phyloP scores from a whole-genome alignment of 2,329 filamentous ascomycete species.

The Penicillium nordicum region DNA sequence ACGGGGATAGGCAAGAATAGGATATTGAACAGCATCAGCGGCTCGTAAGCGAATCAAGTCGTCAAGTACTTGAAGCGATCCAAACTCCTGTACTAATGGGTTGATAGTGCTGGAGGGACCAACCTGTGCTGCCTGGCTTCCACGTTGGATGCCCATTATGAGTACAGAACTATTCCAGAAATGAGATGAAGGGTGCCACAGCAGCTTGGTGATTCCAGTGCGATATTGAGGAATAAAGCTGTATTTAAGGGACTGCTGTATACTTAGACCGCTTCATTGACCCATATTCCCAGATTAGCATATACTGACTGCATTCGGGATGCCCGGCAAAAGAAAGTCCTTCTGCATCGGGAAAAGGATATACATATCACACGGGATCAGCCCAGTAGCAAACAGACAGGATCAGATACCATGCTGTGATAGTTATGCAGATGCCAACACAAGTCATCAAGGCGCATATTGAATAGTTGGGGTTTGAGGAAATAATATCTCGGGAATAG shows the following conservation, averaged over 20 bases:
- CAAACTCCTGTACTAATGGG: slow-evolving; percentile 32
- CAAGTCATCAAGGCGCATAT: neutral
- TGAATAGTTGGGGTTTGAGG: neutral
- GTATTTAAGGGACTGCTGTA: neutral
- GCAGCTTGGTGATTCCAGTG: neutral
- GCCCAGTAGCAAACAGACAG: neutral
- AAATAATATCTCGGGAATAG: neutral
- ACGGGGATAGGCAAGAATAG: slow-evolving; percentile 43
- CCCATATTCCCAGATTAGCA: neutral
- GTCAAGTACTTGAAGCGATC: slow-evolving; percentile 42
- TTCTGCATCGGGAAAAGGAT: slow-evolving; percentile 9
- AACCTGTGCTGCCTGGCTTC: slow-evolving; percentile 3
- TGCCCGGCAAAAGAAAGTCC: neutral
- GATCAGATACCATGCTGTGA: neutral
- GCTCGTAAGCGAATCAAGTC: slow-evolving; percentile 43
- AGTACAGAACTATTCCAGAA: neutral
- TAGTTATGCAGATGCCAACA: neutral
- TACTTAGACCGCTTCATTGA: neutral
- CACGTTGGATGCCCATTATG: slow-evolving; percentile 22
- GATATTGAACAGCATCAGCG: slow-evolving; percentile 38
- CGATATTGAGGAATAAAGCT: neutral
- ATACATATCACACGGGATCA: neutral
- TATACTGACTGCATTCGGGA: slow-evolving; percentile 17
- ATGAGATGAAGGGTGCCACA: neutral
- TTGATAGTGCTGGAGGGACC: slow-evolving; percentile 9